These are phyloP conservation scores for Lipomyces kockii DNA, from an alignment of 805 yeast genomes.

Conservation along the genomic window DNA sequence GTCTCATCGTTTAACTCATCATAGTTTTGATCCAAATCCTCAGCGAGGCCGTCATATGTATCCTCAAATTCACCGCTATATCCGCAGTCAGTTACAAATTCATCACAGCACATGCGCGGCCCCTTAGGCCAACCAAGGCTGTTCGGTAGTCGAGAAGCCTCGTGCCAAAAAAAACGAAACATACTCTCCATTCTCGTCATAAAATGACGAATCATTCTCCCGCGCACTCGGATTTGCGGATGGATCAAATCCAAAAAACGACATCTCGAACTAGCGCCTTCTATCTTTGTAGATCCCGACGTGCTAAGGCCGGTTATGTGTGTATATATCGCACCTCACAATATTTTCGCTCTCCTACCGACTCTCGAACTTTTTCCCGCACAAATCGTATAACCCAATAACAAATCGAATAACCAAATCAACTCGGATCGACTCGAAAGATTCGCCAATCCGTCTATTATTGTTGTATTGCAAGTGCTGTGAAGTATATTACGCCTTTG, in stretches of 20 bases:
- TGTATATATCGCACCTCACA: not conserved
- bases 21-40: conserved; percentile 63
- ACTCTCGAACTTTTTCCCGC: not conserved
- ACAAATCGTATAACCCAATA: no score
- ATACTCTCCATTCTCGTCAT: conserved; percentile 18
- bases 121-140: no score
- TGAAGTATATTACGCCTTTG: no score
- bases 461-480: no score
- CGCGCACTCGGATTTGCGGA: conserved; percentile 26
- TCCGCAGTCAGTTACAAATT: not conserved
- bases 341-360: not conserved
- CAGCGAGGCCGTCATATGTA: conserved; percentile 79
- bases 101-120: not conserved
- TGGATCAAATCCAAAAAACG: conserved; percentile 38
- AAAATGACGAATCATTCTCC: conserved; percentile 14
- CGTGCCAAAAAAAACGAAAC: not conserved
- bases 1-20: conserved; percentile 84
- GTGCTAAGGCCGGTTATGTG: not conserved
- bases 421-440: no score
- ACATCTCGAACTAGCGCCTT: conserved; percentile 15
- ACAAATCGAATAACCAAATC: no score
- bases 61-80: conserved; percentile 60
- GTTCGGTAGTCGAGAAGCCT: not conserved
- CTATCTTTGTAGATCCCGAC: not conserved
- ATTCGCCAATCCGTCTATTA: no score